phyloP scores from a whole-genome alignment of 805 yeast genomes.

The Lachancea fermentati region DNA sequence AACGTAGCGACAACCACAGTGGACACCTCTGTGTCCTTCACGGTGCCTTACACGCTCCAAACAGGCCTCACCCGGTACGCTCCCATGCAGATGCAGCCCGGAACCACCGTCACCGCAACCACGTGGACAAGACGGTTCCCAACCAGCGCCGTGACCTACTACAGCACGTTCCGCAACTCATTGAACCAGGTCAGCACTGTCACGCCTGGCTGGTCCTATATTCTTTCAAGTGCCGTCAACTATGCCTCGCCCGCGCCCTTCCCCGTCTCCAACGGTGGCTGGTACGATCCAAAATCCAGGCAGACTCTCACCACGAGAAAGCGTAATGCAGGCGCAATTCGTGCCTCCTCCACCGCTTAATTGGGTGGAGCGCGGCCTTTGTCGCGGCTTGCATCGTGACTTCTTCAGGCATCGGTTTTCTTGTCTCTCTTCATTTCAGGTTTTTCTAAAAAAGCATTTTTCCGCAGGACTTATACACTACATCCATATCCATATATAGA shows the following conservation, averaged over 20 bases:
- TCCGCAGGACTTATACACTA: not conserved
- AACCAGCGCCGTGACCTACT: conserved; percentile 62
- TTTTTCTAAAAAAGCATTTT: not conserved
- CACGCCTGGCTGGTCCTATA: conserved; percentile 82
- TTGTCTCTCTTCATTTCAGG: not conserved
- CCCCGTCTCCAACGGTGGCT: conserved; percentile 54
- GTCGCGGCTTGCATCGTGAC: too few relatives aligned
- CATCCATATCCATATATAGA: not conserved
- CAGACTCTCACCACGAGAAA: conserved; percentile 33
- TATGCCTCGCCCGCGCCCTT: conserved; percentile 66
- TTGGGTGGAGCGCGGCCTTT: too few relatives aligned
- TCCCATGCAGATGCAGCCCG: conserved; percentile 92
- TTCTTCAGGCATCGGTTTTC: too few relatives aligned
- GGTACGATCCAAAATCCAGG: conserved; percentile 58
- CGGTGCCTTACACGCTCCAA: conserved; percentile 69
- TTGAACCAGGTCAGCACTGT: conserved; percentile 50
- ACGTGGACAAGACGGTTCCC: conserved; percentile 63
- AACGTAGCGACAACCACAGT: conserved; percentile 37
- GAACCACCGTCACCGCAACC: conserved; percentile 56
- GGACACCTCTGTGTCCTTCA: conserved; percentile 47
- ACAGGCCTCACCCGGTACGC: conserved; percentile 78
- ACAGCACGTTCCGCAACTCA: conserved; percentile 36
- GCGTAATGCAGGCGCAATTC: conserved; percentile 12
- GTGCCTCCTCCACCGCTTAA: not conserved
- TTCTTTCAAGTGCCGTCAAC: conserved; percentile 57